Base-by-base conservation (phyloP, 2,329 filamentous ascomycete genomes). In the Diaporthe nobilis region DNA sequence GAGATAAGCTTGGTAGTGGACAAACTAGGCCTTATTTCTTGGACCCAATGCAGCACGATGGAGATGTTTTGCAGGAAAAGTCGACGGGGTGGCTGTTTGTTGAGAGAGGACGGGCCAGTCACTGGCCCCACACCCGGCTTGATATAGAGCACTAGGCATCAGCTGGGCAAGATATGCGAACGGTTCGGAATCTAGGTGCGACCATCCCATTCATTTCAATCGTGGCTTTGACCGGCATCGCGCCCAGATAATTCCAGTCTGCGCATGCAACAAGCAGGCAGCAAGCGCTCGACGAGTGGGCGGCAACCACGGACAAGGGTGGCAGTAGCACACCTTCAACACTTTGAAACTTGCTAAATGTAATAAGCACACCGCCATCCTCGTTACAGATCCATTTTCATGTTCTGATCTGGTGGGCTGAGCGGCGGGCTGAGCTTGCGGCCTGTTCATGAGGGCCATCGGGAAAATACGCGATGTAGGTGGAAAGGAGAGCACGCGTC, bases 391-490 rank as follows among this genome's bases (percentile, higher is more conserved):
- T 1, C 2, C 31, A 25, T 20, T 9, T 25, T 10, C 12, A 39
- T 39, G 15, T 31, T 65, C 10, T 39, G 31, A 15, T 25, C 13
- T 20, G 28, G 1, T 37, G 63, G 63, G 63, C 44, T 37, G 28
- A 51, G 63, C 25, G 28, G 13, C 20, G 22, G 63, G 63, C 63
- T 51, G 63, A 68, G 63, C 47, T n/a, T 20, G 63, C 20, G 47
- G 63, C 63, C 63, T 53, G 22, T 53, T 39, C 31, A 25, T 1
- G 63, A 39, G 63, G 47, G 47, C 63, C 31, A 39, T 12, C 28
- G 22, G 63, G n/a, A 25, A 17, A 34, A 42, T 65, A 20, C 13
- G 31, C 22, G 8, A 22, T 53, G 44, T 28, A n/a, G 13, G 39
- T 13, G 22, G 28, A 12, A 25, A 13, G 4, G 0, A 25, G 15